Percentiles rank a stretch among this genome's conserved stretches.
Evolutionary conservation across 768 basidiomycete genomes (phyloP).

Genomic region (Mycena leptocephala): DNA sequence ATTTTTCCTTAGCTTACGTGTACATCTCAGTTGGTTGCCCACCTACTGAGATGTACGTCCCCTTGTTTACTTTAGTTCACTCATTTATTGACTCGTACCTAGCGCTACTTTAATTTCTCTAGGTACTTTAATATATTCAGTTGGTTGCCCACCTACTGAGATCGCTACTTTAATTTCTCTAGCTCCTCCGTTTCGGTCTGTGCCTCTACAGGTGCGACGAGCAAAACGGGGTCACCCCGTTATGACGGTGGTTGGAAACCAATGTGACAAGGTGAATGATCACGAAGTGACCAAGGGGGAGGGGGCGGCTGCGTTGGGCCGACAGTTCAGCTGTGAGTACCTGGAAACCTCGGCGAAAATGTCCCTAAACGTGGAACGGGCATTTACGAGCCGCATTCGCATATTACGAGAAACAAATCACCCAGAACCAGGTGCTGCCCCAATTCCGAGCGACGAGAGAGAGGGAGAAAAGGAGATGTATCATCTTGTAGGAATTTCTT

Average conservation of each 20-base stretch:
- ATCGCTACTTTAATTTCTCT: no score
- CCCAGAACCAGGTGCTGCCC: constrained; percentile 64
- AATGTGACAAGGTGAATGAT: constrained; percentile 91
- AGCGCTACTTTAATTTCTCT: no score
- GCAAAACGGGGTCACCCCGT: constrained; percentile 90
- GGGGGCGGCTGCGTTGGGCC: constrained; percentile 85
- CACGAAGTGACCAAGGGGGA: constrained; percentile 95
- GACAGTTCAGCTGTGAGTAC: constrained; percentile 91
- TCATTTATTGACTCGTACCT: no score
- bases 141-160: no score
- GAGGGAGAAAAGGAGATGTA: constrained; percentile 76
- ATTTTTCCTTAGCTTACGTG: no score
- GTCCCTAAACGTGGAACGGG: constrained; percentile 90
- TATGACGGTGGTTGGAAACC: constrained; percentile 97
- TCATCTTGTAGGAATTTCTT: constrained; percentile 77
- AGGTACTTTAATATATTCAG: no score
- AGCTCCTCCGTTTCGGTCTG: no score
- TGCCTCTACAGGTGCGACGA: no score
- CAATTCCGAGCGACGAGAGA: constrained; percentile 57
- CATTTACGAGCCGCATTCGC: constrained; percentile 92
- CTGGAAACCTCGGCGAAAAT: constrained; percentile 98
- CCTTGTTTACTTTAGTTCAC: no score
- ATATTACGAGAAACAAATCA: constrained; percentile 81
- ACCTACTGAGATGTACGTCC: no score
- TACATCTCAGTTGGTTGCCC: no score